phyloP scores from a whole-genome alignment of 345 rosid species.

The Lepidium africanum region DNA sequence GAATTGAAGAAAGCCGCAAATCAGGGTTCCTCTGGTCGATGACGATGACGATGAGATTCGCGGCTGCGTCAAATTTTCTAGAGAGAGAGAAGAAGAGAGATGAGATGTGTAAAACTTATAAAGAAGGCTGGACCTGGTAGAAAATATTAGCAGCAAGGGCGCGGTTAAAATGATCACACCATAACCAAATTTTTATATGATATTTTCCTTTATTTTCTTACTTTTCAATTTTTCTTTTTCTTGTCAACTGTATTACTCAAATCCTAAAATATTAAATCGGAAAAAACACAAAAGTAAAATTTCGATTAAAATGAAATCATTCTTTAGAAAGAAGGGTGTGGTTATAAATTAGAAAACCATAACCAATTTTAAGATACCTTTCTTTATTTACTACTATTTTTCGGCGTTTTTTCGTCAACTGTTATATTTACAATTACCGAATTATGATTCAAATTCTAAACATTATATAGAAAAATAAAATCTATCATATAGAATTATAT shows the following conservation, averaged over 20 bases:
- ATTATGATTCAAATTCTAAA: too few relatives aligned
- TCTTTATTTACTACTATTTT: too few relatives aligned
- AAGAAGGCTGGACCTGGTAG: constrained; percentile 2
- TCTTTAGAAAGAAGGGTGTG: too few relatives aligned
- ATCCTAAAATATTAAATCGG: too few relatives aligned
- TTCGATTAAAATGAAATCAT: too few relatives aligned
- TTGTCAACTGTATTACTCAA: neutral
- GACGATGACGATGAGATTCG: constrained; percentile 40
- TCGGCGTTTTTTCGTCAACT: too few relatives aligned
- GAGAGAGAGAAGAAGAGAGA: constrained; percentile 6
- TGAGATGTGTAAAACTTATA: constrained; percentile 11
- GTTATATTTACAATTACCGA: too few relatives aligned
- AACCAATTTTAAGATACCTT: too few relatives aligned
- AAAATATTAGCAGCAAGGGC: neutral
- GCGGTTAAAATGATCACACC: constrained; percentile 16
- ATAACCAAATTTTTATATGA: neutral
- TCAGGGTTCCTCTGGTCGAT: constrained; percentile 23
- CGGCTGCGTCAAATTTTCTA: constrained; percentile 24
- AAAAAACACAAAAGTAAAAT: too few relatives aligned
- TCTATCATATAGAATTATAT: too few relatives aligned
- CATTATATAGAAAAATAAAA: too few relatives aligned
- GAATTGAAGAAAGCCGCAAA: constrained; percentile 15
- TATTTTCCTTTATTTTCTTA: neutral
- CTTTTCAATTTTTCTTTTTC: neutral
- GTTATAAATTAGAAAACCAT: too few relatives aligned